Evolutionary conservation across 2,329 filamentous ascomycete species (phyloP).

Genomic region (Pseudocercospora pini-densiflorae): DNA sequence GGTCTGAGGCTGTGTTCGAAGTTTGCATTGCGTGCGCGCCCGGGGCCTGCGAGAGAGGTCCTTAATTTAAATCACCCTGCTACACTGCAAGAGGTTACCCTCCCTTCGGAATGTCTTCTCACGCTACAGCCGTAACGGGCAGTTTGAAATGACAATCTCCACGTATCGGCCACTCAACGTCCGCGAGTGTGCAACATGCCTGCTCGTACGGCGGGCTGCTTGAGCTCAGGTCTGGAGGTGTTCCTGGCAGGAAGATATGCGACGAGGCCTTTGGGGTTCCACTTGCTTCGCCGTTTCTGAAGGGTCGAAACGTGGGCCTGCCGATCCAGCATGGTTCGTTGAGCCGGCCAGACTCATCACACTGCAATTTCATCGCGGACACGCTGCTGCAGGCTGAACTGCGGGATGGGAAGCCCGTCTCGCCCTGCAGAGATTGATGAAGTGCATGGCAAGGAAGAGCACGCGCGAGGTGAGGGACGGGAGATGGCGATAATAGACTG

Average conservation of each 20-base stretch:
- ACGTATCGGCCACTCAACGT: background rate
- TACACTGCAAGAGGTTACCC: background rate
- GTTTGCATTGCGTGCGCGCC: background rate
- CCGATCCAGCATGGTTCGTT: constrained; percentile 3
- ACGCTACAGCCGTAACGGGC: background rate
- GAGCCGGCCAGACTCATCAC: constrained; percentile 8
- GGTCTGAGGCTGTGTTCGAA: constrained; percentile 1
- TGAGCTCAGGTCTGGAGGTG: background rate
- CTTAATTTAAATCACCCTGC: constrained; percentile 3
- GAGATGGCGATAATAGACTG: background rate
- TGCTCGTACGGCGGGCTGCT: background rate
- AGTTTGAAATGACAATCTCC: background rate
- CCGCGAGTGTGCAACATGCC: background rate
- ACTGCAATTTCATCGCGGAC: constrained; percentile 3
- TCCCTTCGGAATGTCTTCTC: background rate
- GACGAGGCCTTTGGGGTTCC: background rate
- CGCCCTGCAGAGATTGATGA: background rate
- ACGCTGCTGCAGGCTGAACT: background rate
- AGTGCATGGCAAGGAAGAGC: constrained; percentile 5
- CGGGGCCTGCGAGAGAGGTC: background rate
- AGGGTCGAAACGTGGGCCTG: constrained; percentile 10
- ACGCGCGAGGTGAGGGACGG: background rate
- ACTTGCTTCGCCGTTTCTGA: constrained; percentile 6
- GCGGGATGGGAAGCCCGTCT: background rate
- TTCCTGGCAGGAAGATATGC: background rate